A percentile compares a stretch with the other conserved stretches of the same genome.
Conservation (phyloP, 2,329 filamentous ascomycete genomes). For the Botrytis elliptica region DNA sequence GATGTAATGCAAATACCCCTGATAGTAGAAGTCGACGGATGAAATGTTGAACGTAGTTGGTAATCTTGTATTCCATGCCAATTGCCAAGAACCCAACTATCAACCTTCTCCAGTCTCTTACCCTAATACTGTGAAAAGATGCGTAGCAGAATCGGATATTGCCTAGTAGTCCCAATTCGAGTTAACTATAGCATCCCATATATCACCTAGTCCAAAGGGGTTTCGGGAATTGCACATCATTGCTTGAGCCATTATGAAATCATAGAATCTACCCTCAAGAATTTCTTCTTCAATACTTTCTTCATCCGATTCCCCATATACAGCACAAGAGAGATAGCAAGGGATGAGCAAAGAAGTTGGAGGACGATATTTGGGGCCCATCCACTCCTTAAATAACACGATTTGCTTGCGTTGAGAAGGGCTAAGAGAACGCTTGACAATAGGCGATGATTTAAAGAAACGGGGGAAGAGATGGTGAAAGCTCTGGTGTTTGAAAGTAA, state of each 20-base stretch:
- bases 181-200: not conserved
- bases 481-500: no score
- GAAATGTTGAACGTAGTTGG: not conserved
- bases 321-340: not conserved
- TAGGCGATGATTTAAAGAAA: fast-evolving
- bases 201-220: not conserved
- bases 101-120: not conserved
- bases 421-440: not conserved
- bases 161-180: no score
- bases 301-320: not conserved
- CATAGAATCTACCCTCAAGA: no score
- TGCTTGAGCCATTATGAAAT: not conserved
- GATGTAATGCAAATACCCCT: fast-evolving
- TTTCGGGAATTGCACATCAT: fast-evolving
- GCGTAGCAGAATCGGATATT: not conserved
- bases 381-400: not conserved
- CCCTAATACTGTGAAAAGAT: not conserved
- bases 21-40: not conserved
- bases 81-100: not conserved
- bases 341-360: not conserved
- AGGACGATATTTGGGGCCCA: not conserved
- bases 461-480: not conserved
- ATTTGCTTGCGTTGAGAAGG: not conserved
- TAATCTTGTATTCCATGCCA: not conserved
- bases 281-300: not conserved